Conservation (phyloP, 305 asterid genomes). For the Galium porrigens region DNA sequence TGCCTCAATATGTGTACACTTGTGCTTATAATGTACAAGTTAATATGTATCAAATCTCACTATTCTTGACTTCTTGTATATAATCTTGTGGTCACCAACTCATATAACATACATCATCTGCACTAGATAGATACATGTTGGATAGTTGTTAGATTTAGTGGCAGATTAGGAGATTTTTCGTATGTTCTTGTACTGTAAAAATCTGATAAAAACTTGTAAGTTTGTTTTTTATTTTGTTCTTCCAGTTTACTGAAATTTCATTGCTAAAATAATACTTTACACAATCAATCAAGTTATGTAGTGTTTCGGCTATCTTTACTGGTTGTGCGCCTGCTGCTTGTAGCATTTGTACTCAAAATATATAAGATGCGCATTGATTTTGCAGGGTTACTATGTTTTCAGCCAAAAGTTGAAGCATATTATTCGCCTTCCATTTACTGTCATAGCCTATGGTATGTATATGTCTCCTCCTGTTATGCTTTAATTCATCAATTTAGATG, state of each 20-base stretch:
- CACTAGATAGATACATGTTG: neutral
- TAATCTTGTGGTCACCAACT: too few species aligned
- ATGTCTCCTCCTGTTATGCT: constrained; percentile 14
- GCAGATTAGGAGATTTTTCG: too few species aligned
- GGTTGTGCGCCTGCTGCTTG: neutral
- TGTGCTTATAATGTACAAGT: neutral
- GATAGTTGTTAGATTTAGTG: neutral
- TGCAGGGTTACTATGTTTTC: constrained; percentile 90
- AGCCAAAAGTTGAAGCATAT: constrained; percentile 95
- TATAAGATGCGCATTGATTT: constrained; percentile 18
- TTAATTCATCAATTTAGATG: neutral
- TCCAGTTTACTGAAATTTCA: neutral
- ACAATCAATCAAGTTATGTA: neutral
- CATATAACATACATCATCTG: neutral
- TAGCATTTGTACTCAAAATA: neutral
- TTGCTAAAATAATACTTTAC: neutral
- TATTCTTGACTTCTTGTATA: neutral
- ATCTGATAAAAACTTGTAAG: neutral
- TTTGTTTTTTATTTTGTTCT: neutral
- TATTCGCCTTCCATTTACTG: constrained; percentile 79
- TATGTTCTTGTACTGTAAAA: neutral
- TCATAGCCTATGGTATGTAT: constrained; percentile 64
- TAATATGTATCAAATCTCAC: neutral
- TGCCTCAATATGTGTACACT: neutral
- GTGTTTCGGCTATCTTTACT: neutral